Percentiles rank a stretch among this genome's conserved stretches.
Conservation (phyloP, 495 filamentous ascomycete species). For the Pseudomonodictys pantanalensis region DNA sequence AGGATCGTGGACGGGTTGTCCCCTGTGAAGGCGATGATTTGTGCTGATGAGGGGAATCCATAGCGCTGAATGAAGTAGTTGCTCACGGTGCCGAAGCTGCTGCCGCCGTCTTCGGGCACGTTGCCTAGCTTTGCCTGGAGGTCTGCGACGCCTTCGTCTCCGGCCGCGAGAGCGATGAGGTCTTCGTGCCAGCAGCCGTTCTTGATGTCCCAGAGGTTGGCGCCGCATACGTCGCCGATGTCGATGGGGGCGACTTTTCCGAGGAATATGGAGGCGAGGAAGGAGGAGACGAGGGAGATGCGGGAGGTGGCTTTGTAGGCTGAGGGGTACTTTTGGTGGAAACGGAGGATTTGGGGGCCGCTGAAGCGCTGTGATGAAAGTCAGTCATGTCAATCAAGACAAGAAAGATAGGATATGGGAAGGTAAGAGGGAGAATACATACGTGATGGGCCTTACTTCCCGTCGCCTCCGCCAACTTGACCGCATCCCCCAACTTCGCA, state of each 20-base stretch:
- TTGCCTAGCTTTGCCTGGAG: constrained; percentile 76
- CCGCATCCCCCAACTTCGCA: constrained; percentile 58
- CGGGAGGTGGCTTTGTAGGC: constrained; percentile 76
- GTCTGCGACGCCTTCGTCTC: constrained; percentile 60
- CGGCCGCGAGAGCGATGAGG: constrained; percentile 74
- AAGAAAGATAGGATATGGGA: constrained; percentile 15
- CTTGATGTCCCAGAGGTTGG: constrained; percentile 94
- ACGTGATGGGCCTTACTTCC: constrained; percentile 95
- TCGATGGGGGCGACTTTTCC: constrained; percentile 84
- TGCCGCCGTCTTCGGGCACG: constrained; percentile 76
- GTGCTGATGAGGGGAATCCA: constrained; percentile 71
- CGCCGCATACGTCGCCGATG: constrained; percentile 91
- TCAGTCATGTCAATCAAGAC: background rate
- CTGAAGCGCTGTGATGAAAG: constrained; percentile 72
- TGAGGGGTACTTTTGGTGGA: constrained; percentile 72
- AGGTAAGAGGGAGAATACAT: constrained; percentile 35
- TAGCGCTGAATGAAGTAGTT: constrained; percentile 74
- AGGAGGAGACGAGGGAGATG: constrained; percentile 92
- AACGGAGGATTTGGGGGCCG: constrained; percentile 91
- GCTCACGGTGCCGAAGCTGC: constrained; percentile 68
- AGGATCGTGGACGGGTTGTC: constrained; percentile 97
- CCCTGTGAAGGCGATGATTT: constrained; percentile 81
- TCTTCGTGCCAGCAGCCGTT: constrained; percentile 67
- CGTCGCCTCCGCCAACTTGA: constrained; percentile 70
- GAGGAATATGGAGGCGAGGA: constrained; percentile 87